Conservation (phyloP, 768 basidiomycete genomes). For the Crassisporium funariophilum region DNA sequence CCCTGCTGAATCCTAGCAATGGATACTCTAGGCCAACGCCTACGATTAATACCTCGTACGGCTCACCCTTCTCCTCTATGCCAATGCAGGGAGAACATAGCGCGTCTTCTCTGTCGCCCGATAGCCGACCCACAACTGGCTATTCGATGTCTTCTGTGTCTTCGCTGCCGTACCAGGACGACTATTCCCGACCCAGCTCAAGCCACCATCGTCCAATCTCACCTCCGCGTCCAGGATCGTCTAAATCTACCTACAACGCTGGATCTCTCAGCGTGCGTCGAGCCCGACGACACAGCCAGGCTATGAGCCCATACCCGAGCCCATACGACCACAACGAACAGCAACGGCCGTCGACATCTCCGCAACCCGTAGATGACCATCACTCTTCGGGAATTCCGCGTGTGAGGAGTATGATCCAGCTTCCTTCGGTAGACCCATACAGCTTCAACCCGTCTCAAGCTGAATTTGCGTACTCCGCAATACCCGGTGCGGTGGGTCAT, state of each 20-base stretch:
- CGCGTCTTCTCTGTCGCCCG: constrained; percentile 77
- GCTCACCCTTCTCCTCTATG: constrained; percentile 68
- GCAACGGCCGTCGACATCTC: constrained; percentile 71
- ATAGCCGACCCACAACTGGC: constrained; percentile 83
- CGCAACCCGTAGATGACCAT: constrained; percentile 63
- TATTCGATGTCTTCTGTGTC: constrained; percentile 86
- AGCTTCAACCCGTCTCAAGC: constrained; percentile 64
- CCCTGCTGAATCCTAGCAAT: constrained; percentile 73
- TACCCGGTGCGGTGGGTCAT: constrained; percentile 47
- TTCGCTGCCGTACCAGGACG: constrained; percentile 73
- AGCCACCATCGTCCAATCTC: constrained; percentile 75
- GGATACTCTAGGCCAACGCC: constrained; percentile 62
- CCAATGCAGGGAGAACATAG: constrained; percentile 69
- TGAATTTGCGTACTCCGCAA: constrained; percentile 82
- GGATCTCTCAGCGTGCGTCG: constrained; percentile 70
- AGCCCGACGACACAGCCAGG: constrained; percentile 79
- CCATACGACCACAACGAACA: constrained; percentile 72
- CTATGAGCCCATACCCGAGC: constrained; percentile 84
- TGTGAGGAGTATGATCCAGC: constrained; percentile 82
- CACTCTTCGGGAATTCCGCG: constrained; percentile 56
- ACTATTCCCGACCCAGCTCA: constrained; percentile 76
- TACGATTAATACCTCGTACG: constrained; percentile 74
- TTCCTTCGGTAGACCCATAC: constrained; percentile 73
- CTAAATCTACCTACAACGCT: constrained; percentile 56
- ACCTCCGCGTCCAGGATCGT: constrained; percentile 67